Evolutionary conservation across 192 early-diverging fungal species (phyloP).

Genomic region (Coemansia asiatica): DNA sequence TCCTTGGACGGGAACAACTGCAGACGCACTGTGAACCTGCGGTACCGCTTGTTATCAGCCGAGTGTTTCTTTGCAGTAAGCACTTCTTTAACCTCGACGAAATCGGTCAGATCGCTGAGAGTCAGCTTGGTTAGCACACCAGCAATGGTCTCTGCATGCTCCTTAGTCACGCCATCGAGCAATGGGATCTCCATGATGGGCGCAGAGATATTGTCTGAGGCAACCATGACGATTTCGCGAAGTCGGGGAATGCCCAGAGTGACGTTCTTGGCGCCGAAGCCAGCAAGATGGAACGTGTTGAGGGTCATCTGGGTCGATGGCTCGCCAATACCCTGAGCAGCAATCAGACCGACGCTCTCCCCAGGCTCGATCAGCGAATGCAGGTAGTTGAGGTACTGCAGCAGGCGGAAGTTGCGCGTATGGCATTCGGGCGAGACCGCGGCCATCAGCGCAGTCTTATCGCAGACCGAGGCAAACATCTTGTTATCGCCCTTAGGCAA

Average conservation of each 20-base stretch:
- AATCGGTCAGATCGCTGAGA: conserved; percentile 82
- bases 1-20: conserved; percentile 82
- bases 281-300: conserved; percentile 99
- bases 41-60: conserved; percentile 56
- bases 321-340: conserved; percentile 97
- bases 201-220: conserved; percentile 83
- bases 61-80: conserved; percentile 57
- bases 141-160: conserved; percentile 64
- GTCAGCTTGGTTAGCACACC: conserved; percentile 74
- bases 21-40: conserved; percentile 78
- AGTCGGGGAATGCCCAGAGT: conserved; percentile 99
- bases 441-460: conserved; percentile 54
- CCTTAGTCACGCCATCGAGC: conserved; percentile 62
- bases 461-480: conserved; percentile 71
- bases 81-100: conserved; percentile 79
- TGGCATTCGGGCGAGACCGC: conserved; percentile 63
- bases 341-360: conserved; percentile 95
- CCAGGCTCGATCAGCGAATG: conserved; percentile 94
- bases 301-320: conserved; percentile 99
- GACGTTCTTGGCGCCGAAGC: conserved; percentile 97
- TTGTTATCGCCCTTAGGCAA: conserved; percentile 50
- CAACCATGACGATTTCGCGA: conserved; percentile 99
- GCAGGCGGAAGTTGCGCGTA: conserved; percentile 77
- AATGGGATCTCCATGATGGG: conserved; percentile 92
- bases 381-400: conserved; percentile 96